A percentile compares a stretch with the other conserved stretches of the same genome.
Evolutionary conservation across 2,329 filamentous ascomycete genomes (phyloP).

Genomic region (Periconia macrospinosa): DNA sequence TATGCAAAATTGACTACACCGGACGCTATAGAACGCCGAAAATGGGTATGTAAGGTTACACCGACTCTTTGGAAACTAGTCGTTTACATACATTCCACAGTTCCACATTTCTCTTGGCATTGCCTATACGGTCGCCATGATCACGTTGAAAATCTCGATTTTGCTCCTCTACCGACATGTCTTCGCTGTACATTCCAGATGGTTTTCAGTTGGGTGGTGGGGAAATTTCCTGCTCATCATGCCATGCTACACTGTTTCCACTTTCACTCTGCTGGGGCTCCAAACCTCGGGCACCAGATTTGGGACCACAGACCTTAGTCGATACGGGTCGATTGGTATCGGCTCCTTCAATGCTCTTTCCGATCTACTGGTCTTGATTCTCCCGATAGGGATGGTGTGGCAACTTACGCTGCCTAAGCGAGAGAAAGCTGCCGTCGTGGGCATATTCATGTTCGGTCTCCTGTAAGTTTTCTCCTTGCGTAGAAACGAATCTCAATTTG

Average conservation of each 20-base stretch:
- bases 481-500: no score
- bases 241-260: conserved; percentile 1
- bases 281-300: neutral
- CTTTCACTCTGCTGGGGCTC: neutral
- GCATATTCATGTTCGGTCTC: no score
- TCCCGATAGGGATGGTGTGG: neutral
- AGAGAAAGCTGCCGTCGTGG: no score
- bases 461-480: no score
- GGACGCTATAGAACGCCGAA: no score
- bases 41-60: no score
- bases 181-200: neutral
- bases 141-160: conserved; percentile 2
- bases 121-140: neutral
- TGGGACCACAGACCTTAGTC: neutral
- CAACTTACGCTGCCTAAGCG: no score
- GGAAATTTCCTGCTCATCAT: neutral
- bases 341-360: conserved; percentile 1
- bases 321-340: neutral
- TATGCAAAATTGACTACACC: neutral
- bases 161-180: conserved; percentile 1
- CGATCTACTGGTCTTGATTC: neutral
- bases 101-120: neutral
- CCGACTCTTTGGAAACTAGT: no score
- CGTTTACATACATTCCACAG: no score
- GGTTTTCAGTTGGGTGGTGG: conserved; percentile 3